Base-by-base conservation (phyloP, 2,329 filamentous ascomycete species). In the Trichoderma sp. region DNA sequence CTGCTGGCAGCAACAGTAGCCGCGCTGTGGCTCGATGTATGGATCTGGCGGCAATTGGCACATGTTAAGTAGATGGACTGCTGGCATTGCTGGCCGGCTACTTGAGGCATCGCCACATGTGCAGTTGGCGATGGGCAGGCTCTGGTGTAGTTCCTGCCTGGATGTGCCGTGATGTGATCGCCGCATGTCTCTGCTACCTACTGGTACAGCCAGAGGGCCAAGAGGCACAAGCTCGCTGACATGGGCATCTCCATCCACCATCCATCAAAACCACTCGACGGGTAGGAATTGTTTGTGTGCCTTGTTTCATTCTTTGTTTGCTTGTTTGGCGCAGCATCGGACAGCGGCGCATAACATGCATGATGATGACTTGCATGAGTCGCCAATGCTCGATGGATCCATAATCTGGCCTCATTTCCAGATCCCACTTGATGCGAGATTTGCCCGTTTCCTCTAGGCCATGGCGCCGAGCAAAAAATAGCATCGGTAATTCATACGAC, bases 171-270 rank as follows among this genome's bases (percentile, higher is more conserved):
- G 34, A 26, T 21, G 51, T 65, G 61, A 52, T 30, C 24, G 16
- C 43, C 59, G n/a, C 46, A 63, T 52, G 59, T 63, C 46, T 21
- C 59, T 26, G n/a, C 21, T 63, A 54, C n/a, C n/a, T n/a, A n/a
- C n/a, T n/a, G n/a, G n/a, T n/a, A n/a, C 59, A 63, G 54, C 46
- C 46, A 49, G 21, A 49, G 2, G 39, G n/a, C 39, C 6, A n/a
- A 18, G 39, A 18, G 28, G 43, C 24, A 34, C 43, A 52, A n/a
- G 1, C 24, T n/a, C 37, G 37, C 58, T 30, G 14, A 32, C 26
- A 51, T 16, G 4, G 18, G 18, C 39, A 43, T n/a, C 6, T 58
- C 55, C 13, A 58, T 58, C 56, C 26, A 16, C 14, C n/a, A 59
- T 21, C 56, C 16, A 4, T 43, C 24, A 21, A 18, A 60, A 46